Conservation (phyloP, 495 filamentous ascomycete species). For the Penicillium steckii region DNA sequence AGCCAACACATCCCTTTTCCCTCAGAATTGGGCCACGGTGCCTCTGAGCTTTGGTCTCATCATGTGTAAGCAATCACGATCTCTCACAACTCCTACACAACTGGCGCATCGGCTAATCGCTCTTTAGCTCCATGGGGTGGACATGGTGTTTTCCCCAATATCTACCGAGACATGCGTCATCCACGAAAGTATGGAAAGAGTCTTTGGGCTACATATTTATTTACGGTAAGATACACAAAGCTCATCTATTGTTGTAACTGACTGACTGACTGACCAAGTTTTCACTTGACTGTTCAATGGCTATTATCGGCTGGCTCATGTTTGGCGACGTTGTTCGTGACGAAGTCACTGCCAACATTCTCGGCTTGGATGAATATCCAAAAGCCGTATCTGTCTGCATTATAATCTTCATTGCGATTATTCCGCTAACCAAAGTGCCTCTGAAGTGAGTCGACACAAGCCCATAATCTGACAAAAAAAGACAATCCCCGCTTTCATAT, state of each 20-base stretch:
- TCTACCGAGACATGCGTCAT: constrained; percentile 97
- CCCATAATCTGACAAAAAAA: not conserved
- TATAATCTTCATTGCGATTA: constrained; percentile 82
- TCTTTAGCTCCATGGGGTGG: constrained; percentile 82
- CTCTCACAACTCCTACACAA: not conserved
- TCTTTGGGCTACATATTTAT: constrained; percentile 80
- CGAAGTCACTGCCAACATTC: constrained; percentile 87
- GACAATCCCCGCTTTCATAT: constrained; percentile 8
- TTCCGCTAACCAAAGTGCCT: constrained; percentile 92
- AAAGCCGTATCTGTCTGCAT: constrained; percentile 71
- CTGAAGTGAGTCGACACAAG: constrained; percentile 60
- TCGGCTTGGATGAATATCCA: constrained; percentile 72
- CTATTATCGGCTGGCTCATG: constrained; percentile 84
- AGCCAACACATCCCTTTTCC: constrained; percentile 72
- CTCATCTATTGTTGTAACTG: no score
- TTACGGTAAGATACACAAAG: constrained; percentile 66
- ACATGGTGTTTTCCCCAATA: constrained; percentile 93
- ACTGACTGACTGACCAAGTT: constrained; percentile 51
- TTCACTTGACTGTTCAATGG: constrained; percentile 75
- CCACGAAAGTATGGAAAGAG: constrained; percentile 78
- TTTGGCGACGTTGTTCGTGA: constrained; percentile 83
- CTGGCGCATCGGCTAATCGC: constrained; percentile 1
- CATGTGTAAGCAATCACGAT: constrained; percentile 83
- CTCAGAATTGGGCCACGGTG: constrained; percentile 80
- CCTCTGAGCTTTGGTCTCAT: constrained; percentile 93